phyloP scores from a whole-genome alignment of 2,329 filamentous ascomycete species.

The Mariannaea elegans region DNA sequence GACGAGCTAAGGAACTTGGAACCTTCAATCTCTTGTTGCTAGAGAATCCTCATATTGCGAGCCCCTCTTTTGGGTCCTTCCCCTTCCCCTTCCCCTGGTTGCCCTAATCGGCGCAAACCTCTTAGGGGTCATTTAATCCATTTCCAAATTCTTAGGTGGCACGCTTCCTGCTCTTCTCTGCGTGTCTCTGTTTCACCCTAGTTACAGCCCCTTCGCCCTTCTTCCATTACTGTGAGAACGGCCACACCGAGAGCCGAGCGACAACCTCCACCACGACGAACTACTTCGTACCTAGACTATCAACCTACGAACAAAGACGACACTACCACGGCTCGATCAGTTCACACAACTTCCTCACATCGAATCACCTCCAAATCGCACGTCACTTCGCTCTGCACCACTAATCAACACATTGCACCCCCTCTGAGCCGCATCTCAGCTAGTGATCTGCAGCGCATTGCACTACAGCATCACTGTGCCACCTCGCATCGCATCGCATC shows the following conservation, averaged over 20 bases:
- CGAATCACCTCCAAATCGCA: neutral
- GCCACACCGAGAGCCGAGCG: neutral
- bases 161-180: neutral
- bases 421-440: neutral
- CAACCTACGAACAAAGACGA: neutral
- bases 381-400: neutral
- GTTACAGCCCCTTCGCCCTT: neutral
- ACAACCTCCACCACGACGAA: neutral
- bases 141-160: neutral
- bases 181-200: neutral
- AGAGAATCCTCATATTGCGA: neutral
- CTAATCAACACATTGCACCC: conserved; percentile 1
- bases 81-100: neutral
- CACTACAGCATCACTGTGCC: conserved; percentile 4
- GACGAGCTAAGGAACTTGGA: conserved; percentile 1
- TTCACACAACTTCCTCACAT: neutral
- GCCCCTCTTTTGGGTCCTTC: neutral
- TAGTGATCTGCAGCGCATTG: conserved; percentile 2
- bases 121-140: neutral
- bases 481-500: conserved; percentile 15
- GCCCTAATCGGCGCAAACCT: no score
- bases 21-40: neutral
- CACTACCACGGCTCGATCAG: neutral
- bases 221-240: neutral
- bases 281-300: neutral